Percentiles rank a stretch among this genome's conserved stretches.
Evolutionary conservation across 129 eudicot genomes (phyloP).

Genomic region (Pittosporum tobira): DNA sequence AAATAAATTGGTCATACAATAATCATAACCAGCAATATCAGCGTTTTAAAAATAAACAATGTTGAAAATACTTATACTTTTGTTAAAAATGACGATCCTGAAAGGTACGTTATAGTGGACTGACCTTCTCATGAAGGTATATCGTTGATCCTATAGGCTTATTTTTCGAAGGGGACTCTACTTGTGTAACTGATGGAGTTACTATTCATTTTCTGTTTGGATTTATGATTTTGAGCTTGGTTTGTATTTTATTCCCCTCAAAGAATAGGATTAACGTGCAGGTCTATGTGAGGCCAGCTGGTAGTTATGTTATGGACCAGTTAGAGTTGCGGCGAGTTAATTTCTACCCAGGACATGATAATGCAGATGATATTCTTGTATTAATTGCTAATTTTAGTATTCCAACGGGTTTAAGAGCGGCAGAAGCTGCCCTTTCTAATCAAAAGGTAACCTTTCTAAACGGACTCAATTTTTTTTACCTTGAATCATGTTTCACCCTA

Average conservation of each 20-base stretch:
- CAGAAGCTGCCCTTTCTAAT: constrained; percentile 85
- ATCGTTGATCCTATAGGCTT: no score
- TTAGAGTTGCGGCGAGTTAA: constrained; percentile 85
- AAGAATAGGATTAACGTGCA: constrained; percentile 17
- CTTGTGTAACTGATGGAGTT: no score
- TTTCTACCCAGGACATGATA: constrained; percentile 44
- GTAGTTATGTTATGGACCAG: constrained; percentile 93
- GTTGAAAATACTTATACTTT: no score
- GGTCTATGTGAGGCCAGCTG: constrained; percentile 99
- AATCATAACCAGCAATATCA: no score
- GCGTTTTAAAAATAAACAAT: no score
- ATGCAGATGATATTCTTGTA: constrained; percentile 60
- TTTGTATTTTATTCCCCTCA: not conserved
- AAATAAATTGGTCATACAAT: no score
- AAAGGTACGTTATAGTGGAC: no score
- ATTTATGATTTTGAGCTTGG: constrained; percentile 13
- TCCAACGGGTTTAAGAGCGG: constrained; percentile 78
- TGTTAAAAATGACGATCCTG: no score
- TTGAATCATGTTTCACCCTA: constrained; percentile 2
- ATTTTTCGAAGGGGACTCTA: no score
- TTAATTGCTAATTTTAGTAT: constrained; percentile 63
- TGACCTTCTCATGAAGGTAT: no score
- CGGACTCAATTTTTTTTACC: not conserved
- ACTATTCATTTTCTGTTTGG: not conserved
- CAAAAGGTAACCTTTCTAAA: constrained; percentile 42